Percentiles rank a stretch among this genome's conserved stretches.
These are phyloP conservation scores for Fibroporia radiculosa DNA, from an alignment of 768 basidiomycete genomes.

Conservation along the genomic window DNA sequence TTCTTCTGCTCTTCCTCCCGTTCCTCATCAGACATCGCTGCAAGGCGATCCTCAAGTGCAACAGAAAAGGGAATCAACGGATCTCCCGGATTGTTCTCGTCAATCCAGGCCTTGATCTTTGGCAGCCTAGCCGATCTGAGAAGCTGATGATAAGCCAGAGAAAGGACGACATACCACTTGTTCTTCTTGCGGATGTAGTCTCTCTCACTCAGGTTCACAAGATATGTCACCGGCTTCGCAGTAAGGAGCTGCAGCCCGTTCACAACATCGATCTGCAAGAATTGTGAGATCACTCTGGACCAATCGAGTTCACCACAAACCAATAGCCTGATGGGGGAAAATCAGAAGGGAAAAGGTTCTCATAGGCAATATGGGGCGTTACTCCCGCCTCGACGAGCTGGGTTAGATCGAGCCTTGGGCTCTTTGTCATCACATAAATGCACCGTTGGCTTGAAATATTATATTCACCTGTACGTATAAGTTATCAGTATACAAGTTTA, in stretches of 20 bases:
- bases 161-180: conserved; percentile 62
- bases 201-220: conserved; percentile 92
- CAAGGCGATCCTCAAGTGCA: conserved; percentile 86
- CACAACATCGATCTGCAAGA: conserved; percentile 74
- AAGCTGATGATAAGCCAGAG: background rate
- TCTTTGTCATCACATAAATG: conserved; percentile 37
- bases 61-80: conserved; percentile 96
- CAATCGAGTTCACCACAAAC: background rate
- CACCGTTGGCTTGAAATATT: background rate
- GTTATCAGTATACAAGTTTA: too few relatives aligned
- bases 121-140: conserved; percentile 50
- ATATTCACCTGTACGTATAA: background rate
- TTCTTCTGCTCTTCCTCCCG: conserved; percentile 66
- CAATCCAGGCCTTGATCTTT: conserved; percentile 98
- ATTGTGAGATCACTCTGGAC: background rate
- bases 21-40: conserved; percentile 59
- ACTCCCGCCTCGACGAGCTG: conserved; percentile 96
- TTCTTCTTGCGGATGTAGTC: conserved; percentile 98
- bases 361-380: conserved; percentile 74
- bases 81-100: conserved; percentile 93
- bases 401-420: conserved; percentile 72
- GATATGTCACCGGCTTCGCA: conserved; percentile 95
- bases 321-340: background rate
- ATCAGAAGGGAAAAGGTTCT: conserved; percentile 40
- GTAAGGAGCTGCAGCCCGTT: conserved; percentile 87